Conservation (phyloP, 2,329 filamentous ascomycete species). For the Fusarium torulosum region DNA sequence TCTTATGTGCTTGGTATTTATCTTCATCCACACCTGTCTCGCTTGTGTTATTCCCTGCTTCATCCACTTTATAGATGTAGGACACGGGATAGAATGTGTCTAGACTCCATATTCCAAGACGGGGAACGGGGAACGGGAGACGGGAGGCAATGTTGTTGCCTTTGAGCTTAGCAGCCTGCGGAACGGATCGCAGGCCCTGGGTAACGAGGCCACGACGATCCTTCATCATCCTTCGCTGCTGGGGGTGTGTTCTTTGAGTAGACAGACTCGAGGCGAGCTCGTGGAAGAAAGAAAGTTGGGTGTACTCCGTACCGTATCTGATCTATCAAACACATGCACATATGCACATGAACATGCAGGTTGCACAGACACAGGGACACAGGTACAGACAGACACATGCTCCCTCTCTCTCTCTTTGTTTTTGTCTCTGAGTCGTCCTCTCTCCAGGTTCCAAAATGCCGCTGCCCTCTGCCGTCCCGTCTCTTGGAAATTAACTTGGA, state of each 20-base stretch:
- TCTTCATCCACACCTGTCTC: constrained; percentile 18
- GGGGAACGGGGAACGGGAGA: too few species aligned
- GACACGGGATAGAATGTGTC: constrained; percentile 4
- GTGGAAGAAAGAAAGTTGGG: background rate
- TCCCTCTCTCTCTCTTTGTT: too few species aligned
- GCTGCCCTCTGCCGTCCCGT: constrained; percentile 8
- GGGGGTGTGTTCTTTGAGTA: background rate
- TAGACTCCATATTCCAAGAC: background rate
- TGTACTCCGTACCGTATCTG: constrained; percentile 5
- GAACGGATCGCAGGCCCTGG: constrained; percentile 35
- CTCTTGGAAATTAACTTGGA: background rate
- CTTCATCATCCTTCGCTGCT: constrained; percentile 14
- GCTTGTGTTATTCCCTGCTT: constrained; percentile 11
- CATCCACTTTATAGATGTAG: constrained; percentile 35
- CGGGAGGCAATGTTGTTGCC: too few species aligned
- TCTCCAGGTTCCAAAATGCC: background rate
- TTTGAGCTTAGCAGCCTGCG: constrained; percentile 3
- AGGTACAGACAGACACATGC: background rate
- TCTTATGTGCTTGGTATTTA: background rate
- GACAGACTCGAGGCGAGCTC: too few species aligned
- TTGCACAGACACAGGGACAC: background rate
- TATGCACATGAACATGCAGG: too few species aligned
- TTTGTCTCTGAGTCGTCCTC: background rate
- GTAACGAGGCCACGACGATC: constrained; percentile 25
- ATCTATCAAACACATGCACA: constrained; percentile 3